Conservation (phyloP, 116 monocot species). For the Trichopus zeylanicus region DNA sequence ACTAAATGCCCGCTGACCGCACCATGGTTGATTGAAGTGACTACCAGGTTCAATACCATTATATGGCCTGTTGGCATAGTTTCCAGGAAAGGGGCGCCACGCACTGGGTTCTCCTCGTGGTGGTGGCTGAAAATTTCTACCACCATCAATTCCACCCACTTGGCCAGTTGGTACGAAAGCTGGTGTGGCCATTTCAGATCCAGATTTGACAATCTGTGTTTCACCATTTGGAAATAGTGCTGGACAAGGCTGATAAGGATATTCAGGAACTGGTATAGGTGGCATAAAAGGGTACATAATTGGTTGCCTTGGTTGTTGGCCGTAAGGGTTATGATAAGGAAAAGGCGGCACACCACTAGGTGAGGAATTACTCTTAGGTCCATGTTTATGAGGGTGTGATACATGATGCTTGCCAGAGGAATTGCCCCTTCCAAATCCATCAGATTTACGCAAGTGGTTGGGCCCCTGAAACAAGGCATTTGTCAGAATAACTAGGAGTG, state of each 20-base stretch:
- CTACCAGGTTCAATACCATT: constrained; percentile 31
- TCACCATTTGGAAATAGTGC: constrained; percentile 44
- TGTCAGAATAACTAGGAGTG: not conserved
- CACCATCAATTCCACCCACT: constrained; percentile 31
- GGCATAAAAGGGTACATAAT: constrained; percentile 36
- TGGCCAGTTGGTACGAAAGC: constrained; percentile 35
- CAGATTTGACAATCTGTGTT: constrained; percentile 41
- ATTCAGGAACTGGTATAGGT: constrained; percentile 44
- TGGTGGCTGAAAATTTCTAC: constrained; percentile 30
- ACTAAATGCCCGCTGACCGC: constrained; percentile 34
- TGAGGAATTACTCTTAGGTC: constrained; percentile 39
- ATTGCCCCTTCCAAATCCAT: constrained; percentile 53
- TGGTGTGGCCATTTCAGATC: constrained; percentile 32
- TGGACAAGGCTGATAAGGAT: constrained; percentile 52
- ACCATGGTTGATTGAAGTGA: constrained; percentile 40
- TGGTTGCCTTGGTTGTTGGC: constrained; percentile 42
- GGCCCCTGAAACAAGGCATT: constrained; percentile 40
- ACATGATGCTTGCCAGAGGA: constrained; percentile 41
- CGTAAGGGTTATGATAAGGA: constrained; percentile 42
- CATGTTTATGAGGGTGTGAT: constrained; percentile 38
- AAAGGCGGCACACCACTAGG: constrained; percentile 45
- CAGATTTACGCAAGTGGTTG: constrained; percentile 30
- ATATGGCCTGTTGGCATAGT: constrained; percentile 32
- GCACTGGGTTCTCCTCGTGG: constrained; percentile 47
- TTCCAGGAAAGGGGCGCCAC: constrained; percentile 39